These are phyloP conservation scores for Acanthamoeba rhysodes DNA, from an alignment of 208 protist genomes.

Conservation along the genomic window DNA sequence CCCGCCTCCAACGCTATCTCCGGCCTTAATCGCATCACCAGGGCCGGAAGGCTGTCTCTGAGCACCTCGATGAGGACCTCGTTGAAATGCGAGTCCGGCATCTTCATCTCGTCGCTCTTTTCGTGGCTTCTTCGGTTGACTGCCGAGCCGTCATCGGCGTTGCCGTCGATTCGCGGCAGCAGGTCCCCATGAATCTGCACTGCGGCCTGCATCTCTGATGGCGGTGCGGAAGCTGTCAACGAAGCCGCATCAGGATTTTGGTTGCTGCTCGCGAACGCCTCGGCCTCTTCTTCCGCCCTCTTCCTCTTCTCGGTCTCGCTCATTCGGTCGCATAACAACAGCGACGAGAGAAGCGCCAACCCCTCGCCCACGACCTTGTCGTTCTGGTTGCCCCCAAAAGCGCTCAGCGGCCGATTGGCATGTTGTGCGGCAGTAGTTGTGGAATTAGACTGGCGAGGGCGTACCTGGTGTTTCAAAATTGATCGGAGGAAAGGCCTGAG, in stretches of 20 bases:
- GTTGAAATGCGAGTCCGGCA: neutral
- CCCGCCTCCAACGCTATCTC: neutral
- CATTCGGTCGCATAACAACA: constrained; percentile 36
- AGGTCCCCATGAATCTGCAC: neutral
- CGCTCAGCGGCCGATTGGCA: neutral
- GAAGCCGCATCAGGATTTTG: neutral
- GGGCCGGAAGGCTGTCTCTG: neutral
- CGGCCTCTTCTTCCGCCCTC: neutral
- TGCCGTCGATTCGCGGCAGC: neutral
- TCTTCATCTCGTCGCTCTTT: neutral
- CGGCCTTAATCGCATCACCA: neutral
- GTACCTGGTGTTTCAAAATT: constrained; percentile 8
- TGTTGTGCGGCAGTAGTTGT: neutral
- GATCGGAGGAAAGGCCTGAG: neutral
- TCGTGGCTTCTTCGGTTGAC: neutral
- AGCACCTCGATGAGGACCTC: neutral
- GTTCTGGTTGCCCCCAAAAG: neutral
- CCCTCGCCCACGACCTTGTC: constrained; percentile 26
- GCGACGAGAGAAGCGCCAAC: constrained; percentile 22
- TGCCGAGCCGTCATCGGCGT: neutral
- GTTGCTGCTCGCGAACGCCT: neutral
- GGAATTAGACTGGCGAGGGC: neutral
- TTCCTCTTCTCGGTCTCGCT: constrained; percentile 9
- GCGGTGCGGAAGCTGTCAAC: neutral
- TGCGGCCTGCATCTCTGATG: neutral